Evolutionary conservation across 139 green algal genomes (phyloP).

Genomic region (Protoeuglena noctilucae): DNA sequence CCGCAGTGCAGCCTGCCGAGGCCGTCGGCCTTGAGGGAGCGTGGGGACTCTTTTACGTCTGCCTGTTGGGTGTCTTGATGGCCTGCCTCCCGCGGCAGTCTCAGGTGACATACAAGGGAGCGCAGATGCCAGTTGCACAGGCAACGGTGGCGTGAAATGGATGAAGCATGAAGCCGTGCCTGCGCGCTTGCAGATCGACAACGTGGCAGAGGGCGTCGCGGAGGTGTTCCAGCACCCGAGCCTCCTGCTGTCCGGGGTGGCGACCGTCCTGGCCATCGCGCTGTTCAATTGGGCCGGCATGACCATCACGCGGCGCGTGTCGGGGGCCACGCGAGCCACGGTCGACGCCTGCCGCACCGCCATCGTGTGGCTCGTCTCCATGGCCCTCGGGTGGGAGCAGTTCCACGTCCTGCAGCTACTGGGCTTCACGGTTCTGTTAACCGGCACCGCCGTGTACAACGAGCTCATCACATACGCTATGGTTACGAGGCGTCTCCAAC

Average conservation of each 20-base stretch:
- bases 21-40: not conserved
- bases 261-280: constrained; percentile 42
- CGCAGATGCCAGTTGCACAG: too few relatives aligned
- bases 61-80: not conserved
- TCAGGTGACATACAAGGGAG: too few relatives aligned
- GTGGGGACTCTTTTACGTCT: not conserved
- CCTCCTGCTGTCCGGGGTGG: constrained; percentile 7
- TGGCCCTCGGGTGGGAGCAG: constrained; percentile 60
- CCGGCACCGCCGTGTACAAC: constrained; percentile 60
- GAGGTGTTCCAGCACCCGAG: not conserved
- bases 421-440: constrained; percentile 56
- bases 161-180: too few relatives aligned
- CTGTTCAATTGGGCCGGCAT: constrained; percentile 74
- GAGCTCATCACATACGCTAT: too few relatives aligned
- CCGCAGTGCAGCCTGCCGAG: not conserved
- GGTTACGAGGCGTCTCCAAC: too few relatives aligned
- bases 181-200: not conserved
- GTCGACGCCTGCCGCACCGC: constrained; percentile 70
- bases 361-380: constrained; percentile 43
- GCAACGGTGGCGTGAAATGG: too few relatives aligned
- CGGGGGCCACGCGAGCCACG: constrained; percentile 44
- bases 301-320: constrained; percentile 44
- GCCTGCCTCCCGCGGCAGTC: not conserved
- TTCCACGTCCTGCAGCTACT: constrained; percentile 59
- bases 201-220: not conserved